These are phyloP conservation scores for Moringa oleifera DNA, from an alignment of 345 rosid genomes.

Conservation along the genomic window DNA sequence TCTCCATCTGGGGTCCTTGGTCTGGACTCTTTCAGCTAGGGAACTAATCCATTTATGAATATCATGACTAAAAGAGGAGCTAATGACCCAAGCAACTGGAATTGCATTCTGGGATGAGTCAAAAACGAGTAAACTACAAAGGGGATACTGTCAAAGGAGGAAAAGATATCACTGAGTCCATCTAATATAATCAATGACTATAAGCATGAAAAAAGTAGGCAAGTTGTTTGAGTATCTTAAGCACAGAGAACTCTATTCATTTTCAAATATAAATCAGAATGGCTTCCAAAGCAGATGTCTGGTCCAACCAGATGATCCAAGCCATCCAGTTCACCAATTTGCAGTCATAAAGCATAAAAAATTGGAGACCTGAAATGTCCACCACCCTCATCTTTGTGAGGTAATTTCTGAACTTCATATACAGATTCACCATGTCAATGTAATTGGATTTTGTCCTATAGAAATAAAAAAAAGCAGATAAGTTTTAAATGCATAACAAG, in stretches of 20 bases:
- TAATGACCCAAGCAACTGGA: conserved; percentile 53
- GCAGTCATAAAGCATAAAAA: neutral
- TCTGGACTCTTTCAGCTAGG: conserved; percentile 37
- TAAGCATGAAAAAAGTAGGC: neutral
- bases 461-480: too few species aligned
- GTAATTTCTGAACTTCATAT: too few species aligned
- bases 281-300: conserved; percentile 2
- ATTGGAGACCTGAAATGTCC: neutral
- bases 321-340: neutral
- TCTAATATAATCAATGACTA: too few species aligned
- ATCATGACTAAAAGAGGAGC: conserved; percentile 31
- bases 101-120: conserved; percentile 44
- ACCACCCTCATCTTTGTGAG: neutral
- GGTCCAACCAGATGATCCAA: neutral
- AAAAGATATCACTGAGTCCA: neutral
- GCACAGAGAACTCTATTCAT: conserved; percentile 1
- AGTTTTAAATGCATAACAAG: neutral
- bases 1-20: conserved; percentile 47
- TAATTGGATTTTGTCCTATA: too few species aligned
- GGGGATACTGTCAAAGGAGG: conserved; percentile 37
- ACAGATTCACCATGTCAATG: too few species aligned
- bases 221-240: neutral
- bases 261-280: conserved; percentile 7
- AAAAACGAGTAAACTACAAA: conserved; percentile 44
- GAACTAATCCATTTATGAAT: conserved; percentile 41